These are phyloP conservation scores for Cutaneotrichosporon daszewskae DNA, from an alignment of 1,284 basidiomycete species.

Conservation along the genomic window DNA sequence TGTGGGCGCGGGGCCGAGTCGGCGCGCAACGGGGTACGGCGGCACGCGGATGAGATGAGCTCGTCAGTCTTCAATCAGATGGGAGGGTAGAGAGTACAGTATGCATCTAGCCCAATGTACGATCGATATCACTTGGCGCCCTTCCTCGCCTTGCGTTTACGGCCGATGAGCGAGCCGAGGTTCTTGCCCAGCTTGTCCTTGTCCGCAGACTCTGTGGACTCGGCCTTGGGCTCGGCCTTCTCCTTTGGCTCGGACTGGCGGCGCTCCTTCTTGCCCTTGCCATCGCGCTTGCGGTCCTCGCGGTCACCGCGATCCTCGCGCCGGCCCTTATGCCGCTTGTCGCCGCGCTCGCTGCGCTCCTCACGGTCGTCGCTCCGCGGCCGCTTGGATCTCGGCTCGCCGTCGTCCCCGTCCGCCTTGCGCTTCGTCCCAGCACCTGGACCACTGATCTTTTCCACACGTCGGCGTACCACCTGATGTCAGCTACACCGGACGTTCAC, in stretches of 20 bases:
- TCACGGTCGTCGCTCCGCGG: conserved; percentile 28
- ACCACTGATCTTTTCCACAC: conserved; percentile 40
- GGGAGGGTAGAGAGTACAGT: no score
- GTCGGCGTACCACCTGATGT: conserved; percentile 41
- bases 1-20: no score
- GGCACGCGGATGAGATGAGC: no score
- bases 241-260: conserved; percentile 1
- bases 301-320: not conserved
- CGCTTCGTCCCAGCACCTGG: conserved; percentile 18
- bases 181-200: conserved; percentile 43
- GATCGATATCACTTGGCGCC: no score
- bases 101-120: no score
- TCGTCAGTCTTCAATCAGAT: no score
- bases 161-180: conserved; percentile 46
- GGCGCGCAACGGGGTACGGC: no score
- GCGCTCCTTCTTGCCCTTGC: conserved; percentile 6
- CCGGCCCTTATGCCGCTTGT: not conserved
- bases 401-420: conserved; percentile 7
- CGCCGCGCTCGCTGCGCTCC: conserved; percentile 10
- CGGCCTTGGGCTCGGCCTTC: conserved; percentile 1
- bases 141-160: conserved; percentile 45
- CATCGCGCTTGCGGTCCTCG: no score
- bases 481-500: not conserved
- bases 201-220: conserved; percentile 12
- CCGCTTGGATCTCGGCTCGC: conserved; percentile 1